phyloP scores from a whole-genome alignment of 2,329 filamentous ascomycete species.

The Aspergillus unguis region DNA sequence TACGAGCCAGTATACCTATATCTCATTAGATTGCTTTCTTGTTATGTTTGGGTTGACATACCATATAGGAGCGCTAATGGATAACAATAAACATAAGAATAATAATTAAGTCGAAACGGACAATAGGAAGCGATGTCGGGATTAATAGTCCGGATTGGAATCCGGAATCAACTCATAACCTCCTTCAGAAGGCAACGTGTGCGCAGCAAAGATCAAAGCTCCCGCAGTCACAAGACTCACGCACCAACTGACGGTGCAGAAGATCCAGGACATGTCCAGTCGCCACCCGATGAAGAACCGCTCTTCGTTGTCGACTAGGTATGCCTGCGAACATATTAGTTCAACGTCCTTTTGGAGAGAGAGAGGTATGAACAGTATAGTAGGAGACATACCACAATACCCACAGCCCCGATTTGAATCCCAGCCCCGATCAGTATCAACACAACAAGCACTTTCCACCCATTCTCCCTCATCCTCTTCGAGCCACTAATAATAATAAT shows the following conservation, averaged over 20 bases:
- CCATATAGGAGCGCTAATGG: background rate
- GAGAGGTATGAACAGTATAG: no score
- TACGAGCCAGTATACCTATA: background rate
- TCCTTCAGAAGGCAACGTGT: slow-evolving; percentile 71
- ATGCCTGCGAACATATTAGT: slow-evolving; percentile 56
- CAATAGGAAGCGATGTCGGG: background rate
- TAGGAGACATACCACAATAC: slow-evolving; percentile 65
- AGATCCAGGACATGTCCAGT: slow-evolving; percentile 73
- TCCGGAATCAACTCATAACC: slow-evolving; percentile 76
- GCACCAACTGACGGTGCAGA: slow-evolving; percentile 63
- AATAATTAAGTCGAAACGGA: background rate
- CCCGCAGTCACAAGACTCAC: slow-evolving; percentile 52
- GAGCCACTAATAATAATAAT: slow-evolving; percentile 73
- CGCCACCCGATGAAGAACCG: slow-evolving; percentile 81
- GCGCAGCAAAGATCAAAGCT: slow-evolving; percentile 64
- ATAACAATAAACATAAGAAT: background rate
- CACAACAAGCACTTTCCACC: slow-evolving; percentile 72
- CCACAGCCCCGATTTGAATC: slow-evolving; percentile 74
- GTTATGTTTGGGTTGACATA: background rate
- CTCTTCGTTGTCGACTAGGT: slow-evolving; percentile 76
- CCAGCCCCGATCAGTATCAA: slow-evolving; percentile 64
- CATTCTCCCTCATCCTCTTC: slow-evolving; percentile 72
- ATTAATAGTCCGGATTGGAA: slow-evolving; percentile 16
- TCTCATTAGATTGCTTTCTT: no score
- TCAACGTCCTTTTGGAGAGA: no score